Base-by-base conservation (phyloP, 306 rosid species). In the Glycine latifolia region DNA sequence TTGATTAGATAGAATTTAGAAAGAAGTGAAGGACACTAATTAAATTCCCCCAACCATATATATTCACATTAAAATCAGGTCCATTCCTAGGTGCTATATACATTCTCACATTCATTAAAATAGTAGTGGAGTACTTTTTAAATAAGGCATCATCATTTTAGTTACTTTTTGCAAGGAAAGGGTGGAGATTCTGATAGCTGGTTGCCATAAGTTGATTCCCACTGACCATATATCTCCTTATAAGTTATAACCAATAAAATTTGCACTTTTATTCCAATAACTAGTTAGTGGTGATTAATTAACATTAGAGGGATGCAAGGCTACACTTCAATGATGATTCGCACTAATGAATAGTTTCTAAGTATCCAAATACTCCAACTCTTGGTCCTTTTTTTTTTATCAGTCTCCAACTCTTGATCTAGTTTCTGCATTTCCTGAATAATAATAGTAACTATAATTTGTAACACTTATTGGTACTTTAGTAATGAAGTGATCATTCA, bases 131-230 rank as follows among this genome's bases (percentile, higher is more conserved):
- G 31, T 7, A 54, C 79, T 79, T 53, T 75, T 79, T 41, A 70
- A 79, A 71, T 49, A 63, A 76, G 83, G 85, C 70, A 84, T 83
- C 85, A 80, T 83, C 76, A 76, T 83, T 65, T 79, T 73, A 79
- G 80, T 75, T 68, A 35, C 79, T 15, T 86, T 86, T 61, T 65
- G 50, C 50, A 82, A 63, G 73, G 52, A 80, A 76, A 58, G 68
- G 83, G 58, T 76, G 65, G 63, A 71, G 83, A 86, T 83, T 83
- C 87, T 86, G 87, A 83, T 76, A 83, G 85, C 84, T 83, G 89
- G 83, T 83, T 73, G 17, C 84, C 87, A 84, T 67, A 67, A 63
- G 20, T 73, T 58, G 81, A 86, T 86, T 83, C 89, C 83, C 80
- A 86, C 77, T 83, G 4, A 81, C 58, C 48, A 69, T 26, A 26